Percentiles rank a stretch among this genome's conserved stretches.
Evolutionary conservation across 306 rosid genomes (phyloP).

Genomic region (Echinosophora koreensis): DNA sequence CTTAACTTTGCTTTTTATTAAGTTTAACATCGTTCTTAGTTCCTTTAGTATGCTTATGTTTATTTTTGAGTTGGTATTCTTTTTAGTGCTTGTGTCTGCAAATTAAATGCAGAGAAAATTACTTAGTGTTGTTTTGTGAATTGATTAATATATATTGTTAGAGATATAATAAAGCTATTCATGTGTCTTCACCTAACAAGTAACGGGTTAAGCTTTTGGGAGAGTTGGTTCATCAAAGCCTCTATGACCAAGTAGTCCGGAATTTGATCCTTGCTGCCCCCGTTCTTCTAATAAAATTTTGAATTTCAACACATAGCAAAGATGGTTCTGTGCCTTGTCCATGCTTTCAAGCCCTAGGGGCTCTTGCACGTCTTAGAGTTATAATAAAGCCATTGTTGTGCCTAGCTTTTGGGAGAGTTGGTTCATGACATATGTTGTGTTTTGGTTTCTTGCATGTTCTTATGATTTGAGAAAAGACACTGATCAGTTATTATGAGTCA

Average conservation of each 20-base stretch:
- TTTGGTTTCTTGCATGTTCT: conserved; percentile 25
- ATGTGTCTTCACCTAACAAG: too few species aligned
- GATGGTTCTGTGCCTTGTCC: too few species aligned
- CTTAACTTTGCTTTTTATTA: not conserved
- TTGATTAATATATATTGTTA: not conserved
- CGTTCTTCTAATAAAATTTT: too few species aligned
- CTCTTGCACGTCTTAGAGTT: too few species aligned
- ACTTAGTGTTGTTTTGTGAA: conserved; percentile 24
- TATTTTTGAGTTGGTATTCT: not conserved
- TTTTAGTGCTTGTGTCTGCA: not conserved
- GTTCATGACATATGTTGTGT: not conserved
- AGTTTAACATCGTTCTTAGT: not conserved
- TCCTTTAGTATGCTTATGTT: conserved; percentile 1
- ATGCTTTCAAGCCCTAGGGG: too few species aligned
- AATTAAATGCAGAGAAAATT: conserved; percentile 31
- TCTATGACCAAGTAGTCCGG: too few species aligned
- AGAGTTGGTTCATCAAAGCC: too few species aligned
- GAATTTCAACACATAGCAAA: too few species aligned
- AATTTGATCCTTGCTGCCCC: too few species aligned
- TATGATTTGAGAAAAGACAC: conserved; percentile 27
- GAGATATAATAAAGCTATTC: not conserved
- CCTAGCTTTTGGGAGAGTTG: not conserved
- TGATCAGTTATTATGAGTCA: conserved; percentile 31
- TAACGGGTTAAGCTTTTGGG: too few species aligned
- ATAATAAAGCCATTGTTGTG: not conserved